These are phyloP conservation scores for Amanita rubescens DNA, from an alignment of 768 basidiomycete genomes.

Conservation along the genomic window DNA sequence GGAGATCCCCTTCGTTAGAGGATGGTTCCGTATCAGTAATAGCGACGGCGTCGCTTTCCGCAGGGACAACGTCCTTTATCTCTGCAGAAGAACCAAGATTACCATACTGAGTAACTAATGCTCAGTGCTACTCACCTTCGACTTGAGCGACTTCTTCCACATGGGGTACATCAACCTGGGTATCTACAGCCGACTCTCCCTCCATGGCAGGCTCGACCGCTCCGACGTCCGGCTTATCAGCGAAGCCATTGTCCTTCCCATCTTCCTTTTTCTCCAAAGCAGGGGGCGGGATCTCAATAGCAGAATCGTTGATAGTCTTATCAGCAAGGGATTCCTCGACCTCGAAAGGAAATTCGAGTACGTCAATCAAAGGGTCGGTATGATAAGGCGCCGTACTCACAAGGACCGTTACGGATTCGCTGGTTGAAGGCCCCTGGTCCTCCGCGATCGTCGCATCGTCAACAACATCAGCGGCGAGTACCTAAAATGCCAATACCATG, in stretches of 20 bases:
- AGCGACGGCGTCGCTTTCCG: not conserved
- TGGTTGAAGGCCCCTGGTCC: not conserved
- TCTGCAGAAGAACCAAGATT: not conserved
- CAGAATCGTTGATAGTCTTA: slow-evolving; percentile 2
- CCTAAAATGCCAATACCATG: not conserved
- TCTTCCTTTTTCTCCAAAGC: slow-evolving; percentile 1
- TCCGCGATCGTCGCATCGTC: not conserved
- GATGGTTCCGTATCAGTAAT: not conserved
- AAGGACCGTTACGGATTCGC: not conserved
- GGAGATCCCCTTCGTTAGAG: not conserved
- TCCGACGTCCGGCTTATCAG: not conserved
- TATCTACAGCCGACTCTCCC: not conserved
- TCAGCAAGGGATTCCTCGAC: slow-evolving; percentile 2
- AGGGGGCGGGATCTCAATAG: slow-evolving; percentile 2
- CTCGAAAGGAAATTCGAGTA: not conserved
- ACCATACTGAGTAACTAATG: not conserved
- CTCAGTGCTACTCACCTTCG: not conserved
- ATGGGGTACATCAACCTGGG: not conserved
- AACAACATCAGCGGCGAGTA: not conserved
- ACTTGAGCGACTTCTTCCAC: not conserved
- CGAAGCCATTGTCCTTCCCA: not conserved
- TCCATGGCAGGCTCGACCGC: not conserved
- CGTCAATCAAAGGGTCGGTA: not conserved
- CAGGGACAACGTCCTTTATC: not conserved
- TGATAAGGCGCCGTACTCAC: not conserved